Conservation (phyloP, 208 protist species). For the Entamoeba moshkovskii region DNA sequence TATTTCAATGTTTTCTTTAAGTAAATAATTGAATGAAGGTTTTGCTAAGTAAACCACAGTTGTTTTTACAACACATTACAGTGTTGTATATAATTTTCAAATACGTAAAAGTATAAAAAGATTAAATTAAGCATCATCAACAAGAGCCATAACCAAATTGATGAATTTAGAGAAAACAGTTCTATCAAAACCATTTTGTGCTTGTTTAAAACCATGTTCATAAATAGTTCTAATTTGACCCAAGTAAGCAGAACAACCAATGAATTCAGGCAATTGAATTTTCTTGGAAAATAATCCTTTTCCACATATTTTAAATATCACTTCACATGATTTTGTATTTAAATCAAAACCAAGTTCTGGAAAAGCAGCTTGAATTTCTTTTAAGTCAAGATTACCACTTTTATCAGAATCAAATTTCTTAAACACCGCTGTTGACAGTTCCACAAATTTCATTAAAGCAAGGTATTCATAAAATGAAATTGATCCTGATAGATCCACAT, state of each 20-base stretch:
- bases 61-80: too few species aligned
- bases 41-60: too few species aligned
- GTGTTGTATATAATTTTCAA: too few species aligned
- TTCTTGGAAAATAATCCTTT: neutral
- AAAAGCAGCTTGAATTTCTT: neutral
- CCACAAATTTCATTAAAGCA: neutral
- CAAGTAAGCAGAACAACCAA: neutral
- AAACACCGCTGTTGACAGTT: neutral
- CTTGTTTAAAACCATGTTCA: neutral
- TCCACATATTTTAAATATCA: neutral
- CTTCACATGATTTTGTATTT: neutral
- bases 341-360: neutral
- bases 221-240: neutral
- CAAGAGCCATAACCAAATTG: neutral
- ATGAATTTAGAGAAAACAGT: neutral
- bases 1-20: too few species aligned
- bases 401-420: neutral
- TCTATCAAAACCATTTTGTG: neutral
- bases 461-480: neutral
- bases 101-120: neutral
- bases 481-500: neutral
- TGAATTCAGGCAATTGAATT: neutral
- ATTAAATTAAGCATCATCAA: neutral
- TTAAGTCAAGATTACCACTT: neutral
- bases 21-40: too few species aligned